A percentile compares a stretch with the other conserved stretches of the same genome.
Evolutionary conservation across 208 protist genomes (phyloP).

Genomic region (Angomonas ambiguus): DNA sequence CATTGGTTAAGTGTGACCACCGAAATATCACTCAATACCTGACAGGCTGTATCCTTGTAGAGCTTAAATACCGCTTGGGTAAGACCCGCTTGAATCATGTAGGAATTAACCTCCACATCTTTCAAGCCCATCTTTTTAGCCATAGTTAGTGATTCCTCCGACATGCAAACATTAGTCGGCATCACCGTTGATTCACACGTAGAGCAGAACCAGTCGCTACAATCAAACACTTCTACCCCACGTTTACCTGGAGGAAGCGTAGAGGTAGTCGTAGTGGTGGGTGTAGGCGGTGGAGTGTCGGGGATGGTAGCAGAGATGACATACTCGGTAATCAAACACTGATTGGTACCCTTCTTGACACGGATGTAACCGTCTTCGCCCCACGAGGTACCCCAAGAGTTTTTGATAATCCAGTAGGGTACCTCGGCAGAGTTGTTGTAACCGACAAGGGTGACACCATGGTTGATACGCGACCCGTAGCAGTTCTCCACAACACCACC

Average conservation of each 20-base stretch:
- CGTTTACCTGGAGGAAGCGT: neutral
- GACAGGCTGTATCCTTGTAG: neutral
- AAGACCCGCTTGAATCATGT: neutral
- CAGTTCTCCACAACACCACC: conserved; percentile 76
- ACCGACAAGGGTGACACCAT: conserved; percentile 88
- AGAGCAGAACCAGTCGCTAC: neutral
- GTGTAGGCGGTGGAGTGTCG: conserved; percentile 16
- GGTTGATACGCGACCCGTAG: conserved; percentile 58
- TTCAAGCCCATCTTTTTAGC: no score
- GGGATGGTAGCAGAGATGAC: conserved; percentile 40
- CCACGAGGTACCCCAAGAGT: conserved; percentile 86
- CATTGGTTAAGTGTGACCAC: neutral
- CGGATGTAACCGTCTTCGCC: conserved; percentile 88
- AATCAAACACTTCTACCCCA: neutral
- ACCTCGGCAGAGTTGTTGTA: conserved; percentile 53
- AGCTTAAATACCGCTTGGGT: neutral
- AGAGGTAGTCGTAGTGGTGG: conserved; percentile 19
- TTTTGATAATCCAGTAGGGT: conserved; percentile 89
- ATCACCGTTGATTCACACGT: neutral
- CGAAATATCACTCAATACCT: neutral
- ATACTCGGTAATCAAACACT: conserved; percentile 75
- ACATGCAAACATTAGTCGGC: neutral
- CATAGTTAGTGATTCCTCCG: no score
- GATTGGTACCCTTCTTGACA: conserved; percentile 71
- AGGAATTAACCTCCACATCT: neutral